phyloP scores from a whole-genome alignment of 495 filamentous ascomycete species.

The Penicillium antarcticum region DNA sequence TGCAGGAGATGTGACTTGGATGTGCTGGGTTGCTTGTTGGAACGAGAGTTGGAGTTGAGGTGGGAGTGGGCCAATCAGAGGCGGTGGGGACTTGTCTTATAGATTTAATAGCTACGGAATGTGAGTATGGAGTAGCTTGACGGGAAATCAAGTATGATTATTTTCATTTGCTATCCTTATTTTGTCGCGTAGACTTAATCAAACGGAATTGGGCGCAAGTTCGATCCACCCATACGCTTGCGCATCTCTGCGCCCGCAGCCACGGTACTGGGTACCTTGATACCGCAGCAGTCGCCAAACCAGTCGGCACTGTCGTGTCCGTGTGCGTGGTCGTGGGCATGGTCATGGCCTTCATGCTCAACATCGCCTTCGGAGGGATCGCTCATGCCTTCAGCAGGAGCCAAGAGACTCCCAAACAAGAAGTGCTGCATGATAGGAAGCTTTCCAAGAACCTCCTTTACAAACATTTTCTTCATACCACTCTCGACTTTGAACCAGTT shows the following conservation, averaged over 20 bases:
- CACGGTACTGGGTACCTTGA: conserved; percentile 92
- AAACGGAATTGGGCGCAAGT: conserved; percentile 84
- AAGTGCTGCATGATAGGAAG: conserved; percentile 99
- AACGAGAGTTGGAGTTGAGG: conserved; percentile 9
- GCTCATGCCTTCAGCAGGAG: conserved; percentile 79
- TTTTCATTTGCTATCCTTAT: neutral
- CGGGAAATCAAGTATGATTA: no score
- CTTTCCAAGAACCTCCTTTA: conserved; percentile 88
- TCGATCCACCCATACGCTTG: conserved; percentile 63
- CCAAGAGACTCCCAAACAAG: conserved; percentile 80
- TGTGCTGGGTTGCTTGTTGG: neutral
- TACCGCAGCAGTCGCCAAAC: conserved; percentile 98
- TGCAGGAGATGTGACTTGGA: neutral
- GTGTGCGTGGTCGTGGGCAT: conserved; percentile 59
- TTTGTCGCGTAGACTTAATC: conserved; percentile 50
- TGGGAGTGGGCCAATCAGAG: conserved; percentile 17
- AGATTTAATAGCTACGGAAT: no score
- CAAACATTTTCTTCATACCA: conserved; percentile 96
- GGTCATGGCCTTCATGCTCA: conserved; percentile 56
- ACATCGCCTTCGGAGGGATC: conserved; percentile 45
- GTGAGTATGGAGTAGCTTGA: no score
- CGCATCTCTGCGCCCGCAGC: conserved; percentile 83
- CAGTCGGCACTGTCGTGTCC: conserved; percentile 43
- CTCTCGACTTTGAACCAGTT: conserved; percentile 90
- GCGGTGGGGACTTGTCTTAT: conserved; percentile 1